A percentile compares a stretch with the other conserved stretches of the same genome.
Conservation (phyloP, 2,329 filamentous ascomycete species). For the Aureobasidium uvarum region DNA sequence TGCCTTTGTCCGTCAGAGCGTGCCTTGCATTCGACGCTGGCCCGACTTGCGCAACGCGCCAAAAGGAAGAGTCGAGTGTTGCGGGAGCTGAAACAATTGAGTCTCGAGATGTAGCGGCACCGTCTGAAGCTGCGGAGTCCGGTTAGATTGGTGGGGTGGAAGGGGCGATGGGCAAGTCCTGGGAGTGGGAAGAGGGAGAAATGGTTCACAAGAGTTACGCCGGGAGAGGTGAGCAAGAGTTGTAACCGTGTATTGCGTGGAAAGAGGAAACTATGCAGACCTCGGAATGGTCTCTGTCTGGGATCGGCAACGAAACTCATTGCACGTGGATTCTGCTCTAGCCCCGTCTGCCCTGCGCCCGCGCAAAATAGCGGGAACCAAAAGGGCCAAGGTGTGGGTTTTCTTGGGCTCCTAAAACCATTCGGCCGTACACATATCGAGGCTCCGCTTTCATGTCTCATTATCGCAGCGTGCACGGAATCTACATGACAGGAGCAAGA, state of each 20-base stretch:
- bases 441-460: slow-evolving; percentile 21
- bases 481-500: slow-evolving; percentile 12
- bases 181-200: slow-evolving; percentile 4
- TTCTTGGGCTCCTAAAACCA: slow-evolving; percentile 19
- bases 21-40: slow-evolving; percentile 30
- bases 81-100: slow-evolving; percentile 20
- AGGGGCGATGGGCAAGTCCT: background rate
- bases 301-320: slow-evolving; percentile 23
- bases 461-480: slow-evolving; percentile 17
- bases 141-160: background rate
- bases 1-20: slow-evolving; percentile 28
- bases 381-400: slow-evolving; percentile 4
- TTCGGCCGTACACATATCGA: slow-evolving; percentile 22
- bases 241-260: slow-evolving; percentile 21
- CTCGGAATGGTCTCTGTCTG: slow-evolving; percentile 25
- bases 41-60: slow-evolving; percentile 25
- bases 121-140: slow-evolving; percentile 10
- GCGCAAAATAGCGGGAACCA: slow-evolving; percentile 27
- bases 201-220: slow-evolving; percentile 23
- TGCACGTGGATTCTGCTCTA: slow-evolving; percentile 22
- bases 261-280: slow-evolving; percentile 26
- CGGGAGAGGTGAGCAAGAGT: slow-evolving; percentile 14
- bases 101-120: slow-evolving; percentile 8
- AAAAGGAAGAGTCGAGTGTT: slow-evolving; percentile 18
- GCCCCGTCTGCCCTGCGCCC: slow-evolving; percentile 22